These are phyloP conservation scores for Lasiodiplodia sp. DNA, from an alignment of 2,329 filamentous ascomycete species.

Conservation along the genomic window DNA sequence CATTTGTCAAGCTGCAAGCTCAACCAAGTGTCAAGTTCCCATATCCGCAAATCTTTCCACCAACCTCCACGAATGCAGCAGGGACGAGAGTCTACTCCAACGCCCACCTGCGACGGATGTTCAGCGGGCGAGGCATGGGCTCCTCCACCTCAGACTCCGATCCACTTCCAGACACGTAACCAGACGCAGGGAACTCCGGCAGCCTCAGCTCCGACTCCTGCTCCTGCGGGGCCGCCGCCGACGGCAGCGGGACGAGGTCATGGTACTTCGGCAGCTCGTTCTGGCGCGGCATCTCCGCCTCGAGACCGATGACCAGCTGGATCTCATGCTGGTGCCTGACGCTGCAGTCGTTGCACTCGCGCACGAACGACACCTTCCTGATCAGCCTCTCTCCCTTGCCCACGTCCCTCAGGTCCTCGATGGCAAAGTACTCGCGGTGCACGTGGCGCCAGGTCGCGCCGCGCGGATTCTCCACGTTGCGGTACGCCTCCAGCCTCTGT, in stretches of 20 bases:
- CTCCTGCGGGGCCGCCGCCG: not conserved
- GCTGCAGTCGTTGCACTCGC: not conserved
- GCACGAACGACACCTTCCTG: not conserved
- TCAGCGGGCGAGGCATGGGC: not conserved
- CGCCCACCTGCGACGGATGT: not conserved
- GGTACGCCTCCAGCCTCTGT: not conserved
- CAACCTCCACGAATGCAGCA: not conserved
- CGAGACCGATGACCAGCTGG: not conserved
- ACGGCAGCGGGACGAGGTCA: not conserved
- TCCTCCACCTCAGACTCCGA: not conserved
- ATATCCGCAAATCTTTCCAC: not conserved
- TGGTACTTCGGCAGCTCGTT: not conserved
- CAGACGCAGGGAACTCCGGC: not conserved
- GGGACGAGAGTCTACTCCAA: not conserved
- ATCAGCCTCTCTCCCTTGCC: not conserved
- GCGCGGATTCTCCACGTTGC: not conserved
- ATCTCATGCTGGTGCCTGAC: not conserved
- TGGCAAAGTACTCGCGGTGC: constrained; percentile 2
- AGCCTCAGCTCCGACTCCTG: not conserved
- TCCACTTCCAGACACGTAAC: not conserved
- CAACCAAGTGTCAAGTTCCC: not conserved
- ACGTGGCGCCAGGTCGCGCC: not conserved
- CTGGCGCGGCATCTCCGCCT: not conserved
- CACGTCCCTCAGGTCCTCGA: not conserved
- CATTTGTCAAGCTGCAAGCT: not conserved